Percentiles rank a stretch among this genome's conserved stretches.
These are phyloP conservation scores for Phyllachora maydis DNA, from an alignment of 2,329 filamentous ascomycete species.

Conservation along the genomic window DNA sequence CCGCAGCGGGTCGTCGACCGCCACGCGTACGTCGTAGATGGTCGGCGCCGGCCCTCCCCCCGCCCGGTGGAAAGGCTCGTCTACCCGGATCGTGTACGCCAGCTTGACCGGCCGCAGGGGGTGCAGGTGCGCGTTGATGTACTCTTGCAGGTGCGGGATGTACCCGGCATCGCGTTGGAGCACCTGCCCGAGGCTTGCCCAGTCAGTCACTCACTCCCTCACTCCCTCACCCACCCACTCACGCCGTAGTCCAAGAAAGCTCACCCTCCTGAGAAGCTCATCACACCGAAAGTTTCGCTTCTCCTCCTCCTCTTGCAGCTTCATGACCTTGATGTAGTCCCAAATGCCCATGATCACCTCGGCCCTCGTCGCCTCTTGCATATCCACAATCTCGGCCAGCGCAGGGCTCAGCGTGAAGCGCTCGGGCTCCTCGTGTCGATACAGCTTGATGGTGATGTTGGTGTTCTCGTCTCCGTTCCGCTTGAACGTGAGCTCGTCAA, in stretches of 20 bases:
- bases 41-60: constrained; percentile 65
- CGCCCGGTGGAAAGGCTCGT: constrained; percentile 58
- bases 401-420: constrained; percentile 61
- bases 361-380: constrained; percentile 67
- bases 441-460: constrained; percentile 76
- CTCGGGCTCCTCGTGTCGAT: constrained; percentile 69
- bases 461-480: constrained; percentile 80
- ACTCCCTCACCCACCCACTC: too few species aligned
- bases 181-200: constrained; percentile 28
- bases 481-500: constrained; percentile 83
- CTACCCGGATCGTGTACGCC: constrained; percentile 83
- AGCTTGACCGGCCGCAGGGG: constrained; percentile 67
- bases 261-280: constrained; percentile 55
- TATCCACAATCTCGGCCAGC: constrained; percentile 69
- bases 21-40: constrained; percentile 75
- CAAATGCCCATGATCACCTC: constrained; percentile 82
- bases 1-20: constrained; percentile 64
- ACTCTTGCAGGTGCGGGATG: constrained; percentile 70
- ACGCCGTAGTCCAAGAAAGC: constrained; percentile 11
- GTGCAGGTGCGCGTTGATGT: constrained; percentile 57
- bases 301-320: constrained; percentile 84
- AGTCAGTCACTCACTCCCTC: neutral
- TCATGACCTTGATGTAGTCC: constrained; percentile 80
- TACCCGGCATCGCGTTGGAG: constrained; percentile 57
- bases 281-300: constrained; percentile 86